Percentiles rank a stretch among this genome's conserved stretches.
These are phyloP conservation scores for Sophora flavescens DNA, from an alignment of 306 rosid species.

Conservation along the genomic window DNA sequence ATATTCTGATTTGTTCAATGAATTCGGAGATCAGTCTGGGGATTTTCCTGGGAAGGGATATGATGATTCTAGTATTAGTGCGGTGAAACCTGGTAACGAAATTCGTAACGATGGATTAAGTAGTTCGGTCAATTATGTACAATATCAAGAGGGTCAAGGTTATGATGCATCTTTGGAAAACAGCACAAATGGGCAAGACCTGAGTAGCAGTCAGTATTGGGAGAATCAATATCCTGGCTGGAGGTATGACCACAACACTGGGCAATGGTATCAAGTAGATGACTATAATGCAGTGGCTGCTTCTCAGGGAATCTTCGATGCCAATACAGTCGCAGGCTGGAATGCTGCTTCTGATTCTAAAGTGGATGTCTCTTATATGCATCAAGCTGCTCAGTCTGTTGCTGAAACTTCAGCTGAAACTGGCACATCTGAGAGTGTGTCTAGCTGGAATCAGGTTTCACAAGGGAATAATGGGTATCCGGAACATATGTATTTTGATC, in stretches of 20 bases:
- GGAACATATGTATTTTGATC: constrained; percentile 78
- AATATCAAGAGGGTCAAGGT: constrained; percentile 57
- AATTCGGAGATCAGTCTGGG: constrained; percentile 57
- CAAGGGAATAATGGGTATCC: constrained; percentile 72
- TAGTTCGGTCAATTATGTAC: constrained; percentile 48
- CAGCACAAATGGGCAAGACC: constrained; percentile 57
- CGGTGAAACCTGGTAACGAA: constrained; percentile 47
- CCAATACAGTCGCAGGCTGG: constrained; percentile 52
- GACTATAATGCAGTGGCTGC: constrained; percentile 43
- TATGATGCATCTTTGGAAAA: constrained; percentile 53
- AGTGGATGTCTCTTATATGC: constrained; percentile 63
- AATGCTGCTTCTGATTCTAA: constrained; percentile 51
- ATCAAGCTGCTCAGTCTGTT: constrained; percentile 62
- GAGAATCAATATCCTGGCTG: constrained; percentile 93
- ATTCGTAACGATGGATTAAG: constrained; percentile 46
- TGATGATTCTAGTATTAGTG: constrained; percentile 37
- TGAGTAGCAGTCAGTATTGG: constrained; percentile 66
- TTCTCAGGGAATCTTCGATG: constrained; percentile 45
- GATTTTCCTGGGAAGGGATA: constrained; percentile 42
- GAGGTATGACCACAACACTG: constrained; percentile 68
- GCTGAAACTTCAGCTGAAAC: constrained; percentile 61
- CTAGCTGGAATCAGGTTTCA: constrained; percentile 62
- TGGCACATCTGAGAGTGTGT: constrained; percentile 50
- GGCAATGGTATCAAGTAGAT: constrained; percentile 82
- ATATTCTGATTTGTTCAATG: constrained; percentile 74